Evolutionary conservation across 768 basidiomycete genomes (phyloP), one percentile per base, ranked within the genome.

Genomic region (Lactarius indigo): DNA sequence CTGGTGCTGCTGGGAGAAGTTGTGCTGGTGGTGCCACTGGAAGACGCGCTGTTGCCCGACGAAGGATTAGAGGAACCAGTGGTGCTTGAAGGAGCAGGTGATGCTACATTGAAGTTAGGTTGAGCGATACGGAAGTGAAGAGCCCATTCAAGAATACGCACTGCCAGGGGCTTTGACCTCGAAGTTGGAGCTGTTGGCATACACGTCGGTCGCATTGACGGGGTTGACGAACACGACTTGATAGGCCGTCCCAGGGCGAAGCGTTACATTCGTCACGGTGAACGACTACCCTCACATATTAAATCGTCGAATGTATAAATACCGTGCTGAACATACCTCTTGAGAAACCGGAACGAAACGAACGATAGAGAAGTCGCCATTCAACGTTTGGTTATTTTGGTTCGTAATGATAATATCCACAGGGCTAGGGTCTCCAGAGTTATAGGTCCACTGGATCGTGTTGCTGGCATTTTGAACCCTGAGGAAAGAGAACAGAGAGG

Each of bases 401-500:
- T 80, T 79, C 58, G 71, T 72, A 68, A 80, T 64, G 42, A 72
- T 59, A 44, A 80, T 76, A 54, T 75, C 63, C 54, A 79, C 73
- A n/a, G 75, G 69, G 61, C 59, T 68, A 15, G 77, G 78, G 68
- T 79, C 78, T 30, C 77, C 77, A 33, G 59, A 0, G 57, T 13
- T 68, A 68, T 66, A 77, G 20, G 64, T 63, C 79, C 79, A 80
- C 42, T 67, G 69, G 68, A 80, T 79, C 28, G 44, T 62, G 69
- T 80, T 80, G 68, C 71, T 75, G 17, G 68, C 58, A 68, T 73
- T 70, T 67, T 75, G 74, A 23, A 79, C 78, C 78, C 78, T 79
- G 39, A n/a, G 30, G 17, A 31, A 5, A 12, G 18, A 20, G 17
- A 18, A 42, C 15, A 8, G 35, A 7, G 30, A 23, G 35, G 23